These are phyloP conservation scores for Candida koratica DNA, from an alignment of 805 yeast genomes.

Conservation along the genomic window DNA sequence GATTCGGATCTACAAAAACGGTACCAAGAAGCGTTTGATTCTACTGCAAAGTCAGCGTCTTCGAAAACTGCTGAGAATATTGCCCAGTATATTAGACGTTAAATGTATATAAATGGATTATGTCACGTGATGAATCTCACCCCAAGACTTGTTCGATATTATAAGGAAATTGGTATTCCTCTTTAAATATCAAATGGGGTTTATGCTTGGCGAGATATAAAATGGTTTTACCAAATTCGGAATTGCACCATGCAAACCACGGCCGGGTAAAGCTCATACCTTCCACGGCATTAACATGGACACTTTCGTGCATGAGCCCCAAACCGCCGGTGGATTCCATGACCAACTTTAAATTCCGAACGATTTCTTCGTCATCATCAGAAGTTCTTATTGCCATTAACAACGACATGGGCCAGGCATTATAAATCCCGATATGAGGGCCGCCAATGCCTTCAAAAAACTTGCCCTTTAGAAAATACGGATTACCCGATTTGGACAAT, in stretches of 20 bases:
- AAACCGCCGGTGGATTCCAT: constrained; percentile 64
- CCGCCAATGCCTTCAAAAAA: constrained; percentile 81
- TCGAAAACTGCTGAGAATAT: constrained; percentile 69
- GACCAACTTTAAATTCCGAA: constrained; percentile 42
- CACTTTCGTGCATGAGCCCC: constrained; percentile 83
- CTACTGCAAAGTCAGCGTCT: constrained; percentile 56
- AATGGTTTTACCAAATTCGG: constrained; percentile 87
- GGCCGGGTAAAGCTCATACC: constrained; percentile 64
- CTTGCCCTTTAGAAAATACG: constrained; percentile 64
- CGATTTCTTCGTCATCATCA: constrained; percentile 66
- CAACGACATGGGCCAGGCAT: constrained; percentile 93
- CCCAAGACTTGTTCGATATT: constrained; percentile 10
- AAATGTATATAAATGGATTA: constrained; percentile 6
- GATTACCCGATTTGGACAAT: constrained; percentile 65
- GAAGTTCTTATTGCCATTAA: constrained; percentile 71
- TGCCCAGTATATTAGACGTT: constrained; percentile 54
- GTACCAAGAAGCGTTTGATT: constrained; percentile 70
- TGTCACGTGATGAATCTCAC: constrained; percentile 1
- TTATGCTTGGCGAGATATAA: constrained; percentile 67
- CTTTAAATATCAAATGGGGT: constrained; percentile 65
- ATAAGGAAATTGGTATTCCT: constrained; percentile 31
- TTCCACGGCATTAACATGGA: constrained; percentile 53
- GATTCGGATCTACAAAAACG: constrained; percentile 57
- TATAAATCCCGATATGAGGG: constrained; percentile 76
- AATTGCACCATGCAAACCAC: constrained; percentile 94